Evolutionary conservation across 78 protist genomes (phyloP).

Genomic region (Tieghemostelium lacteum): DNA sequence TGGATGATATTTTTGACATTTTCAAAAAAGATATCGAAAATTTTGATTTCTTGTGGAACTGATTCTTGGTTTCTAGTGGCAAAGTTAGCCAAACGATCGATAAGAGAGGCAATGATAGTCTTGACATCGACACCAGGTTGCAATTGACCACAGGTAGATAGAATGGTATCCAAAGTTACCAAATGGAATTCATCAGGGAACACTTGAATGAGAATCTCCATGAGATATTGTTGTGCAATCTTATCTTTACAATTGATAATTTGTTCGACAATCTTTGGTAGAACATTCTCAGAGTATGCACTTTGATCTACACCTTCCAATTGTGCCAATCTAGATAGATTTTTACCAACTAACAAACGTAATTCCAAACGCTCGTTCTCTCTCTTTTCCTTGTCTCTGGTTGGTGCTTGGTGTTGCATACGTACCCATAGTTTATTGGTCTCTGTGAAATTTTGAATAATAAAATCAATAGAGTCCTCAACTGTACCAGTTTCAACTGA

Average conservation of each 20-base stretch:
- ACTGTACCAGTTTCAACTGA: conserved; percentile 50
- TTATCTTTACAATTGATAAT: conserved; percentile 93
- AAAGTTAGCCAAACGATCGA: conserved; percentile 92
- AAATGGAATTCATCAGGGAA: conserved; percentile 98
- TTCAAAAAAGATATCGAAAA: conserved; percentile 86
- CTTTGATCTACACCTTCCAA: conserved; percentile 91
- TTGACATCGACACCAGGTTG: conserved; percentile 92
- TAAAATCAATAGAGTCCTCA: conserved; percentile 91
- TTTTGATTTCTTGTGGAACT: conserved; percentile 76
- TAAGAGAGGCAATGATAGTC: conserved; percentile 85
- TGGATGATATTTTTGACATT: conserved; percentile 65
- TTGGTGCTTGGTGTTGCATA: conserved; percentile 96
- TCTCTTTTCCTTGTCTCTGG: conserved; percentile 87
- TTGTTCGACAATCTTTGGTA: conserved; percentile 90
- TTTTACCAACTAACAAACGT: conserved; percentile 94
- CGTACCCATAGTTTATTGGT: conserved; percentile 99
- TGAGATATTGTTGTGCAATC: conserved; percentile 98
- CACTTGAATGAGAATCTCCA: conserved; percentile 96
- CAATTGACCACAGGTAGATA: conserved; percentile 84
- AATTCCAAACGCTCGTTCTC: conserved; percentile 95
- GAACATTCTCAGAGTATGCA: conserved; percentile 56
- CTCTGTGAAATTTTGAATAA: conserved; percentile 96
- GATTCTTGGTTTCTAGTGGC: conserved; percentile 45
- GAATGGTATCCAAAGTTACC: conserved; percentile 86
- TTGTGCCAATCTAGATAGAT: conserved; percentile 91